Evolutionary conservation across 371 early-diverging fungal species (phyloP), one percentile per base, ranked within the genome.

Genomic region (Mortierella sp.): DNA sequence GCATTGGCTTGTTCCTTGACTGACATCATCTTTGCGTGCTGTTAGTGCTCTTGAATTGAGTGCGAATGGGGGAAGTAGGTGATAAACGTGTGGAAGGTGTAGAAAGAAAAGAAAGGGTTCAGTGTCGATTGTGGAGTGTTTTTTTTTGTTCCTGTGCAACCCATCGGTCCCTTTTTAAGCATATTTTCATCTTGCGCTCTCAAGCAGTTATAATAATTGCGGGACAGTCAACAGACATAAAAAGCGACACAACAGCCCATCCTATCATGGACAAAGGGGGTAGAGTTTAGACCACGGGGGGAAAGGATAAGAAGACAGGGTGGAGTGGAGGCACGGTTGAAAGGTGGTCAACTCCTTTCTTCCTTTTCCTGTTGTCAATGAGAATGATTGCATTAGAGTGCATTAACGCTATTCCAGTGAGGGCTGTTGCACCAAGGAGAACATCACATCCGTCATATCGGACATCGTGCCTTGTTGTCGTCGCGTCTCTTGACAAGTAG

Each of bases 1-100:
- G 78, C 75, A 16, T 70, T 79, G 50, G 72, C 71, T 45, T 81
- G 81, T 26, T 81, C 85, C 70, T 79, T 84, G 74, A 84, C 72
- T 47, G 85, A 84, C 57, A 76, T 81, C 85, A 84, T 84, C 63
- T 14, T 58, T 28, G 76, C 21, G 21, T 7, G n/a, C 19, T 47
- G 57, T 57, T 31, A 21, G 21, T 48, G 38, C 8, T 71, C 42
- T n/a, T 63, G 13, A 34, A 63, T 10, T 58, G 50, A 63, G 24
- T 48, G 57, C 26, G 63, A 63, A 34, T 14, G 26, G 24, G 6
- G 47, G 70, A 13, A 2, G 1, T 48, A 11, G 68, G 10, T 24
- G n/a, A 42, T 55, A 52, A 24, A n/a, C 60, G 31, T n/a, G 70
- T 65, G 54, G 16, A 50, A 8, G 38, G n/a, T 24, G 24, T 42